These are phyloP conservation scores for Backusella westeae DNA, from an alignment of 192 early-diverging fungal genomes.

Conservation along the genomic window DNA sequence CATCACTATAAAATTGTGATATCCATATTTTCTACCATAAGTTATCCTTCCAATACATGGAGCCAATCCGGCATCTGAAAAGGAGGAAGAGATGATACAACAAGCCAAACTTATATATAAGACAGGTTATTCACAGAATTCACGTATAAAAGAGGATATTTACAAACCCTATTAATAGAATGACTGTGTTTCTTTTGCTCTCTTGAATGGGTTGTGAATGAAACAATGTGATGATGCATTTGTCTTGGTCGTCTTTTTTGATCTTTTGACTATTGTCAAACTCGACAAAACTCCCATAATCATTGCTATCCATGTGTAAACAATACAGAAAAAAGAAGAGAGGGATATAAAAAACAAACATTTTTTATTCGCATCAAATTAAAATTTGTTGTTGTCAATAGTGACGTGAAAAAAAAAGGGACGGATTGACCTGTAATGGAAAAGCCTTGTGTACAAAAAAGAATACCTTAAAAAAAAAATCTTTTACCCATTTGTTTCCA, in stretches of 20 bases:
- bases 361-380: neutral
- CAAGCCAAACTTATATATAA: neutral
- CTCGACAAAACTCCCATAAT: neutral
- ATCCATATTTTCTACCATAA: neutral
- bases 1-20: no score
- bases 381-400: neutral
- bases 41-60: neutral
- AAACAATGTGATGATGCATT: neutral
- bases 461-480: neutral
- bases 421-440: neutral
- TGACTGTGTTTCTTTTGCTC: neutral
- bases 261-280: neutral
- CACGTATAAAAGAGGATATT: neutral
- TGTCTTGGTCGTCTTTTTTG: neutral
- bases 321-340: neutral
- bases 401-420: neutral
- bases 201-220: neutral
- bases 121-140: neutral
- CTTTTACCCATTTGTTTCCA: neutral
- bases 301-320: neutral
- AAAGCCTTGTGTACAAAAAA: neutral
- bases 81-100: neutral
- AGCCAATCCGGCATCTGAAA: neutral
- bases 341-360: neutral
- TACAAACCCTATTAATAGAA: neutral